Percentiles rank a stretch among this genome's conserved stretches.
Conservation (phyloP, 805 yeast genomes). For the Jamesozyma gamospora region DNA sequence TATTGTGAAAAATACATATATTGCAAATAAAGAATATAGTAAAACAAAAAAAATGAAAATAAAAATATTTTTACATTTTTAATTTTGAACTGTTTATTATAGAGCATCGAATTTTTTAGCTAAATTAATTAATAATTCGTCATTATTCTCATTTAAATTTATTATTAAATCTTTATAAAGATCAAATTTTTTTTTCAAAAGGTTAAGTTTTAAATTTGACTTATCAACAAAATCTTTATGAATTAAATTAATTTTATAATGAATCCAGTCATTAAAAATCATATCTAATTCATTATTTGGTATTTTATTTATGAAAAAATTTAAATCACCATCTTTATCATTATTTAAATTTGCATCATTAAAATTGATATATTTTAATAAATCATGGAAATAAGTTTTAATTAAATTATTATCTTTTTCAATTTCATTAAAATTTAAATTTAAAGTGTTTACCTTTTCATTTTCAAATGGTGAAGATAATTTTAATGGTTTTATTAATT, state of each 20-base stretch:
- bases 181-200: slow-evolving; percentile 26
- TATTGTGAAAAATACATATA: too few species aligned
- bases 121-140: slow-evolving; percentile 7
- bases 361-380: slow-evolving; percentile 19
- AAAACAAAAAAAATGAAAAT: background rate
- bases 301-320: slow-evolving; percentile 55
- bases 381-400: slow-evolving; percentile 18
- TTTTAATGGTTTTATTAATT: background rate
- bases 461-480: slow-evolving; percentile 1
- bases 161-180: slow-evolving; percentile 2
- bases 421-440: background rate
- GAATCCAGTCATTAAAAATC: slow-evolving; percentile 66
- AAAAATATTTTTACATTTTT: background rate
- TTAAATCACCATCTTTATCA: slow-evolving; percentile 57
- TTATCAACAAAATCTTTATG: slow-evolving; percentile 39
- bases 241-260: slow-evolving; percentile 39
- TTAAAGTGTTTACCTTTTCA: background rate
- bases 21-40: too few species aligned
- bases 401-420: slow-evolving; percentile 13
- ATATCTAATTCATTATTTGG: slow-evolving; percentile 59
- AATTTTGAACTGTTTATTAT: background rate
- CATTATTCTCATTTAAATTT: background rate
- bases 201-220: slow-evolving; percentile 40
- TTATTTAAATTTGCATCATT: slow-evolving; percentile 29
- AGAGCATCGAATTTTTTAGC: slow-evolving; percentile 8